Percentiles rank a stretch among this genome's conserved stretches.
These are phyloP conservation scores for Venturiaceae sp. DNA, from an alignment of 2,329 filamentous ascomycete species.

Conservation along the genomic window DNA sequence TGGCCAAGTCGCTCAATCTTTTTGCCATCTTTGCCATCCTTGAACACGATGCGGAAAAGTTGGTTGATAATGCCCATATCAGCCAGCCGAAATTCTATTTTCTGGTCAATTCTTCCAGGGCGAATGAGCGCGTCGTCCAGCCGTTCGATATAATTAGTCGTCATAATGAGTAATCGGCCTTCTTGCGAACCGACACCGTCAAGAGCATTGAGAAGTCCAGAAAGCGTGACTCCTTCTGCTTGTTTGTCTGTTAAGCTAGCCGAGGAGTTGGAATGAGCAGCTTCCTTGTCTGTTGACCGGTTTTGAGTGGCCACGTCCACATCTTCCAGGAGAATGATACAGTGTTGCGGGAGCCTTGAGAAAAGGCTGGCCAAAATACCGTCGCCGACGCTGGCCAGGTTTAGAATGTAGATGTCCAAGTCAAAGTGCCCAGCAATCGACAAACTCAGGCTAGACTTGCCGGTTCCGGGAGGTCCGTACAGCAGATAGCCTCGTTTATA, in stretches of 20 bases:
- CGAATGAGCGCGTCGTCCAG: conserved; percentile 16
- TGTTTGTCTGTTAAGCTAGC: neutral
- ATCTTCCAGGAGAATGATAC: conserved; percentile 7
- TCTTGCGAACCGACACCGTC: conserved; percentile 14
- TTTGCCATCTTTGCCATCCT: conserved; percentile 15
- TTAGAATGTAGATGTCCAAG: conserved; percentile 34
- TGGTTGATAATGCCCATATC: neutral
- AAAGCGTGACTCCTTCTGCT: conserved; percentile 10
- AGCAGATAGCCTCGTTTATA: conserved; percentile 80
- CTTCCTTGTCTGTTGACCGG: conserved; percentile 13
- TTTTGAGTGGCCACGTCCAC: conserved; percentile 18
- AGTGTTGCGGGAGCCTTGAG: conserved; percentile 55
- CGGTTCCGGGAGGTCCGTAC: conserved; percentile 69
- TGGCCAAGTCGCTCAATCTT: conserved; percentile 18
- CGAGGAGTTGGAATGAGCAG: neutral
- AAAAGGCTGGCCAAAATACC: conserved; percentile 49
- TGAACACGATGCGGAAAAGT: conserved; percentile 7
- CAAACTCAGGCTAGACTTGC: conserved; percentile 54
- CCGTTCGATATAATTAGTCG: conserved; percentile 14
- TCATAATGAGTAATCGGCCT: conserved; percentile 19
- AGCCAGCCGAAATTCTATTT: conserved; percentile 3
- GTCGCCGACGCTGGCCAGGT: conserved; percentile 58
- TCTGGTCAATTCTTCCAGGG: conserved; percentile 14
- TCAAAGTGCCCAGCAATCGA: conserved; percentile 38
- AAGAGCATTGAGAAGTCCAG: conserved; percentile 16